These are phyloP conservation scores for Chalaropsis thielavioides DNA, from an alignment of 2,329 filamentous ascomycete species.

Conservation along the genomic window DNA sequence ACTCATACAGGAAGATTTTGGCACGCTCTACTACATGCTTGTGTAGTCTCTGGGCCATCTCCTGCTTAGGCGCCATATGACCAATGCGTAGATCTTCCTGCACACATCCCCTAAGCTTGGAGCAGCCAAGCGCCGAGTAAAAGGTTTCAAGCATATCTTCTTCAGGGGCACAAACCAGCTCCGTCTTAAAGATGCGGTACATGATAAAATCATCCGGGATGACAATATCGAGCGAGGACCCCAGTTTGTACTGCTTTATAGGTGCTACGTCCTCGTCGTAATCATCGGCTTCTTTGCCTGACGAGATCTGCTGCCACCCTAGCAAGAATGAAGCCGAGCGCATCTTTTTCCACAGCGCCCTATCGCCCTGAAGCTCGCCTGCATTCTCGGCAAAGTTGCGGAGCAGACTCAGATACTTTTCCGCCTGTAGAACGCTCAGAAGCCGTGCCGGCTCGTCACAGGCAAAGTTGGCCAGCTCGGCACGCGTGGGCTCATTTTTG, in stretches of 20 bases:
- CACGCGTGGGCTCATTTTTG: constrained; percentile 76
- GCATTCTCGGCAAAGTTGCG: constrained; percentile 65
- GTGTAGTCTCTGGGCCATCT: constrained; percentile 51
- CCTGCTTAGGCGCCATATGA: constrained; percentile 48
- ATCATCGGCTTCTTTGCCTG: constrained; percentile 19
- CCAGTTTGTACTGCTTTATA: constrained; percentile 67
- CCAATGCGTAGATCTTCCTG: constrained; percentile 66
- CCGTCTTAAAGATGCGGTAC: constrained; percentile 75
- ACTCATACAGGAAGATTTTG: constrained; percentile 76
- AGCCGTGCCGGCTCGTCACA: constrained; percentile 71
- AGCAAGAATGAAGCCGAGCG: constrained; percentile 62
- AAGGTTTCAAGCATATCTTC: constrained; percentile 78
- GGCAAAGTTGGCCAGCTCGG: constrained; percentile 72
- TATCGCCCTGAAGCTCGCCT: constrained; percentile 58
- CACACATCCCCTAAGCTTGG: constrained; percentile 60
- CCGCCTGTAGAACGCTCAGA: constrained; percentile 63
- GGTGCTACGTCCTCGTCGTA: constrained; percentile 42
- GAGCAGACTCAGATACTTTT: constrained; percentile 76
- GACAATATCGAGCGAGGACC: constrained; percentile 55
- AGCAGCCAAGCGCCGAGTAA: constrained; percentile 67
- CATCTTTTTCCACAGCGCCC: constrained; percentile 62
- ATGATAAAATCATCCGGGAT: constrained; percentile 79
- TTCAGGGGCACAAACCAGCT: constrained; percentile 73
- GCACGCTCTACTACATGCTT: constrained; percentile 77
- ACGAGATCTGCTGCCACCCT: constrained; percentile 44